These are phyloP conservation scores for Lactarius indigo DNA, from an alignment of 768 basidiomycete species.

Conservation along the genomic window DNA sequence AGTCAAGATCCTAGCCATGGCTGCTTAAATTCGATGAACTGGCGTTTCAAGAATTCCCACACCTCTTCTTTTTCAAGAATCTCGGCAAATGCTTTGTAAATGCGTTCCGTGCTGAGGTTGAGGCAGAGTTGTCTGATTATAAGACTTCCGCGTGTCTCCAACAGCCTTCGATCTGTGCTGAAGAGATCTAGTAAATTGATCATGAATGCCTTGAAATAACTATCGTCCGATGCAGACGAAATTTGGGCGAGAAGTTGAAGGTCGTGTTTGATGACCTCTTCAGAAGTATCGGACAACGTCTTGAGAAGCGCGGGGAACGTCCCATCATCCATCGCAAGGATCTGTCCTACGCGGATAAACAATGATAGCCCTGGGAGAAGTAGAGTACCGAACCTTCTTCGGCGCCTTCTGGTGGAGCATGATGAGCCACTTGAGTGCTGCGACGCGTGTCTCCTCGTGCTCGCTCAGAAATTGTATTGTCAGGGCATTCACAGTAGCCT, in stretches of 20 bases:
- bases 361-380: neutral
- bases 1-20: slow-evolving; percentile 79
- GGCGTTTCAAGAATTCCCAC: neutral
- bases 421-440: slow-evolving; percentile 94
- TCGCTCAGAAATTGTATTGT: slow-evolving; percentile 95
- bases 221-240: slow-evolving; percentile 91
- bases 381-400: slow-evolving; percentile 62
- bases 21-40: neutral
- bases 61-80: slow-evolving; percentile 98
- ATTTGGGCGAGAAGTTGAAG: slow-evolving; percentile 95
- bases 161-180: slow-evolving; percentile 84
- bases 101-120: slow-evolving; percentile 91
- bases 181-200: slow-evolving; percentile 91
- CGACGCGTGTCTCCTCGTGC: slow-evolving; percentile 93
- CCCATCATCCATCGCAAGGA: slow-evolving; percentile 92
- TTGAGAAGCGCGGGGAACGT: slow-evolving; percentile 95
- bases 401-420: slow-evolving; percentile 99
- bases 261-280: slow-evolving; percentile 97
- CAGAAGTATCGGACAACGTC: slow-evolving; percentile 92
- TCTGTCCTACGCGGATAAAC: slow-evolving; percentile 44
- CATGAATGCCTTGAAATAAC: slow-evolving; percentile 95
- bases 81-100: slow-evolving; percentile 94
- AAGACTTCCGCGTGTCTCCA: slow-evolving; percentile 90
- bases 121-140: slow-evolving; percentile 94
- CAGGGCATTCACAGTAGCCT: slow-evolving; percentile 86